phyloP scores from a whole-genome alignment of 768 basidiomycete species.

The Dictyophora rubrovolvata region DNA sequence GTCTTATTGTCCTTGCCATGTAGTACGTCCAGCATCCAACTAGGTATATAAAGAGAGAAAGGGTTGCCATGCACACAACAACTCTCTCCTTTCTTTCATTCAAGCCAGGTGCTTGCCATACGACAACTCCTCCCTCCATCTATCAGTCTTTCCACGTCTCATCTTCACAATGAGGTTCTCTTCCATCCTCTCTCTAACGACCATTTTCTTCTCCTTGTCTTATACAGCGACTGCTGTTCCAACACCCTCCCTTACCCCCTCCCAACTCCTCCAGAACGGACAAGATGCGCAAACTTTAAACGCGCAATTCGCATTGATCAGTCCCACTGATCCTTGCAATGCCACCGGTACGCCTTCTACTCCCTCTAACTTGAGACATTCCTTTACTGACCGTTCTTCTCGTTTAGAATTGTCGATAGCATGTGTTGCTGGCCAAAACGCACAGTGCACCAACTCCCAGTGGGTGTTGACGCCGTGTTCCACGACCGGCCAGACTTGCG shows the following conservation, averaged over 20 bases:
- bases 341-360: conserved; percentile 31
- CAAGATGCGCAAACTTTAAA: conserved; percentile 43
- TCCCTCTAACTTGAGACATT: no score
- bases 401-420: conserved; percentile 19
- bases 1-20: no score
- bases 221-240: conserved; percentile 19
- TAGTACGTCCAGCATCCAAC: no score
- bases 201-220: conserved; percentile 19
- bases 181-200: neutral
- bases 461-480: conserved; percentile 31
- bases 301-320: conserved; percentile 31
- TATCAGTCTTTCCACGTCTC: no score
- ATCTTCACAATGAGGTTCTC: neutral
- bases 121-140: no score
- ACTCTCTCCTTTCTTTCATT: no score
- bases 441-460: conserved; percentile 42
- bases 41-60: no score
- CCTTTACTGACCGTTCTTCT: neutral
- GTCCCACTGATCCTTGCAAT: conserved; percentile 33
- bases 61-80: no score
- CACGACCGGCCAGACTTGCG: conserved; percentile 22
- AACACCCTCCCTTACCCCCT: conserved; percentile 28
- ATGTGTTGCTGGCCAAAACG: conserved; percentile 36
- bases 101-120: no score
- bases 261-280: conserved; percentile 38